phyloP scores from a whole-genome alignment of 371 early-diverging fungal genomes.

The Gilbertella persicaria region DNA sequence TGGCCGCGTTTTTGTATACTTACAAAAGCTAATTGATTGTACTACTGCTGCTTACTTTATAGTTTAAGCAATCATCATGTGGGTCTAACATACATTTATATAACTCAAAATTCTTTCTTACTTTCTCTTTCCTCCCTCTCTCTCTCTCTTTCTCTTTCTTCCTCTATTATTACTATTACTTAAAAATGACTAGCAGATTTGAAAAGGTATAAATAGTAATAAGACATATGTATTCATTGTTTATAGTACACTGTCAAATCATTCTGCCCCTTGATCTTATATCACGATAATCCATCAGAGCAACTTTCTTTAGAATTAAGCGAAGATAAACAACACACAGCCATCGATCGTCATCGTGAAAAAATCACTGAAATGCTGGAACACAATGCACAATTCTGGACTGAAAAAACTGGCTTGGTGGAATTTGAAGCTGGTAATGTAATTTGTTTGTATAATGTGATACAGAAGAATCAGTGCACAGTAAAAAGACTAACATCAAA shows the following conservation, averaged over 20 bases:
- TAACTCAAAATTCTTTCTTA: neutral
- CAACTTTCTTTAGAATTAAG: slow-evolving; percentile 12
- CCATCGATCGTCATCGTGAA: slow-evolving; percentile 43
- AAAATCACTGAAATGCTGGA: slow-evolving; percentile 42
- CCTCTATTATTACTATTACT: neutral
- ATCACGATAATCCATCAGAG: slow-evolving; percentile 22
- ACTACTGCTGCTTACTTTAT: neutral
- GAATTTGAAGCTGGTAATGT: slow-evolving; percentile 14
- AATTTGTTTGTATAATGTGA: slow-evolving; percentile 5
- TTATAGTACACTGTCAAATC: slow-evolving; percentile 1
- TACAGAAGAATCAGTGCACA: slow-evolving; percentile 22
- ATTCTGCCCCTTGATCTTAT: slow-evolving; percentile 27
- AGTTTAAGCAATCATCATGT: neutral
- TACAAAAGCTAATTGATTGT: neutral
- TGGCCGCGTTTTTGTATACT: neutral
- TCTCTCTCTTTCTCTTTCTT: neutral
- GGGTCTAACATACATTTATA: neutral
- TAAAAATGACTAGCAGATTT: slow-evolving; percentile 10
- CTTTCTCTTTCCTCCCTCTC: neutral
- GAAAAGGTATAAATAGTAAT: slow-evolving; percentile 4
- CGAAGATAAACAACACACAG: slow-evolving; percentile 18
- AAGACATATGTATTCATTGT: neutral
- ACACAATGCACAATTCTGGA: slow-evolving; percentile 47
- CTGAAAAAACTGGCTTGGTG: slow-evolving; percentile 9
- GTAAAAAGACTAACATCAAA: neutral